Percentiles rank a stretch among this genome's conserved stretches.
Evolutionary conservation across 495 filamentous ascomycete species (phyloP).

Genomic region (Filosporella fistucella): DNA sequence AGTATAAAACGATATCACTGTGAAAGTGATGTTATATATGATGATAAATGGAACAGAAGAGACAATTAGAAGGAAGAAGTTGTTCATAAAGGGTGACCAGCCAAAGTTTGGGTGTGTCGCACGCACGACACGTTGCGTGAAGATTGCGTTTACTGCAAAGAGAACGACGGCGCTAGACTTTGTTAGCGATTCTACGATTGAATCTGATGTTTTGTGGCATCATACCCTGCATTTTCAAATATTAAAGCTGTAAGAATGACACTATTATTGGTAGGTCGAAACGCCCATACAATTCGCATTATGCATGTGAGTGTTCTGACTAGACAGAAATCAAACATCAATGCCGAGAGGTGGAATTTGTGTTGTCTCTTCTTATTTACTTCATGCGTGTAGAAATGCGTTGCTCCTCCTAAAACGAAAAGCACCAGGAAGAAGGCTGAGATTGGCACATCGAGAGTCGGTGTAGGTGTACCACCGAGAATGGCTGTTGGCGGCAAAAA

Average conservation of each 20-base stretch:
- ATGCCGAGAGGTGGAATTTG: not conserved
- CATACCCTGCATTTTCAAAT: not conserved
- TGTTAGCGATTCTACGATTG: constrained; percentile 29
- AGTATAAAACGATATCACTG: constrained; percentile 62
- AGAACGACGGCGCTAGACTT: constrained; percentile 69
- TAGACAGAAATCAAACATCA: not conserved
- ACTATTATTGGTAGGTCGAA: not conserved
- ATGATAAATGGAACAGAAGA: constrained; percentile 52
- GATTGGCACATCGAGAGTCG: too few relatives aligned
- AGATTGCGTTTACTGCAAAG: constrained; percentile 75
- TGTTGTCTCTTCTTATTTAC: too few relatives aligned
- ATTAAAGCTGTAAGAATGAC: not conserved
- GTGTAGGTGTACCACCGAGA: too few relatives aligned
- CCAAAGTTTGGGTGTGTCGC: constrained; percentile 66
- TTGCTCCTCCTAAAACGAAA: too few relatives aligned
- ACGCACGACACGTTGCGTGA: constrained; percentile 71
- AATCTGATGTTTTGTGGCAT: not conserved
- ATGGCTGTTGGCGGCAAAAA: too few relatives aligned
- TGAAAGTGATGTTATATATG: constrained; percentile 60
- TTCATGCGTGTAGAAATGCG: too few relatives aligned
- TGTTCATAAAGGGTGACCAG: constrained; percentile 48
- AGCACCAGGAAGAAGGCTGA: too few relatives aligned
- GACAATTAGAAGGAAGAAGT: constrained; percentile 53
- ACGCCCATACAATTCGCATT: not conserved
- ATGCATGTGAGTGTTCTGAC: not conserved